These are phyloP conservation scores for Oemleria cerasiformis DNA, from an alignment of 306 rosid species.

Conservation along the genomic window DNA sequence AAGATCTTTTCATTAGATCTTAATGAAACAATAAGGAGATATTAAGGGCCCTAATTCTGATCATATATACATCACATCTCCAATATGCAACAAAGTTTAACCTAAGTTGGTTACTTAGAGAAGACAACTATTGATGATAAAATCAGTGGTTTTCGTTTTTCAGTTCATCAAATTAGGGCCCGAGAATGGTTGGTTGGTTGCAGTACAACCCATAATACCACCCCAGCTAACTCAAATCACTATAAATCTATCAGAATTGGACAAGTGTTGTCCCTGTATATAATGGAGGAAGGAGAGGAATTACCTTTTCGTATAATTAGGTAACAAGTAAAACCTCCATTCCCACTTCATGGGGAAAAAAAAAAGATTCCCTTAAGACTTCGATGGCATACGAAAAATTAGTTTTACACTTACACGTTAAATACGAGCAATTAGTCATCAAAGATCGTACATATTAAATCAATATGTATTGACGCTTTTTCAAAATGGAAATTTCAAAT, in stretches of 20 bases:
- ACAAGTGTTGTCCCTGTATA: too few relatives aligned
- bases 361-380: too few relatives aligned
- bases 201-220: neutral
- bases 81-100: neutral
- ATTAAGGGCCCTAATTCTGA: neutral
- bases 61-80: neutral
- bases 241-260: slow-evolving; percentile 19
- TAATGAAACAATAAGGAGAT: too few relatives aligned
- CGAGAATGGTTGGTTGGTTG: neutral
- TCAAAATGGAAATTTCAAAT: neutral
- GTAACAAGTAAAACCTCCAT: neutral
- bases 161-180: neutral
- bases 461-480: too few relatives aligned
- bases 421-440: too few relatives aligned
- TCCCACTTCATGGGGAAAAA: neutral
- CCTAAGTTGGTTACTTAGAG: neutral
- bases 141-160: neutral
- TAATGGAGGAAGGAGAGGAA: too few relatives aligned
- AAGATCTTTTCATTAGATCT: too few relatives aligned
- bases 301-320: too few relatives aligned
- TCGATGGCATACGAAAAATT: too few relatives aligned
- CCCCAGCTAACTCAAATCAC: slow-evolving; percentile 1
- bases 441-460: too few relatives aligned
- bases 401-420: too few relatives aligned
- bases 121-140: neutral